A percentile compares a stretch with the other conserved stretches of the same genome.
Conservation (phyloP, 2,329 filamentous ascomycete genomes). For the Cercospora janseana region DNA sequence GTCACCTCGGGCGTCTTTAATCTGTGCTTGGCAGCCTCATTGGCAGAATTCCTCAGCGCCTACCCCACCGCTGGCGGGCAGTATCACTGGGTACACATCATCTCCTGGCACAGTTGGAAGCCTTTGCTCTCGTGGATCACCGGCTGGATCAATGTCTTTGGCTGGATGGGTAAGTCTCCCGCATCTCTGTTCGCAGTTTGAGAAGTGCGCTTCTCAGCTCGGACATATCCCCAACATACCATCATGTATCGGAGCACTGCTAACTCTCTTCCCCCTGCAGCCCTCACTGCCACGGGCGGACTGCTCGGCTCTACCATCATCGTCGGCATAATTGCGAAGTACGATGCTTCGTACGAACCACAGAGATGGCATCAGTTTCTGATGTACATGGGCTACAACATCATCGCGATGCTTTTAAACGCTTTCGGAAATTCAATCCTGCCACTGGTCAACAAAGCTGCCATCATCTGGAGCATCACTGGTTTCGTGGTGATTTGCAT, state of each 20-base stretch:
- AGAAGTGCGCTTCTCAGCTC: too few relatives aligned
- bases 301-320: slow-evolving; percentile 67
- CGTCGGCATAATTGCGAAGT: slow-evolving; percentile 62
- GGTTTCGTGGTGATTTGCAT: slow-evolving; percentile 71
- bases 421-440: slow-evolving; percentile 62
- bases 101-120: slow-evolving; percentile 60
- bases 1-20: slow-evolving; percentile 63
- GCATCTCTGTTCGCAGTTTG: too few relatives aligned
- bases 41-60: slow-evolving; percentile 65
- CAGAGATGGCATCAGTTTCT: slow-evolving; percentile 71
- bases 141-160: slow-evolving; percentile 71
- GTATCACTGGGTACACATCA: slow-evolving; percentile 67
- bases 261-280: too few relatives aligned
- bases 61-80: slow-evolving; percentile 47
- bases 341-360: slow-evolving; percentile 57
- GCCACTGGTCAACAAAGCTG: slow-evolving; percentile 65
- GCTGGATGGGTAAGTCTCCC: too few relatives aligned
- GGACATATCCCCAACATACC: too few relatives aligned
- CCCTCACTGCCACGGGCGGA: slow-evolving; percentile 65
- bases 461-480: slow-evolving; percentile 68
- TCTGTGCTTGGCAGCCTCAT: slow-evolving; percentile 64
- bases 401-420: slow-evolving; percentile 63
- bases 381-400: slow-evolving; percentile 65
- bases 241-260: too few relatives aligned
- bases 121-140: slow-evolving; percentile 67